A percentile compares a stretch with the other conserved stretches of the same genome.
These are phyloP conservation scores for Phytopythium helicoides DNA, from an alignment of 352 stramenopile genomes.

Conservation along the genomic window DNA sequence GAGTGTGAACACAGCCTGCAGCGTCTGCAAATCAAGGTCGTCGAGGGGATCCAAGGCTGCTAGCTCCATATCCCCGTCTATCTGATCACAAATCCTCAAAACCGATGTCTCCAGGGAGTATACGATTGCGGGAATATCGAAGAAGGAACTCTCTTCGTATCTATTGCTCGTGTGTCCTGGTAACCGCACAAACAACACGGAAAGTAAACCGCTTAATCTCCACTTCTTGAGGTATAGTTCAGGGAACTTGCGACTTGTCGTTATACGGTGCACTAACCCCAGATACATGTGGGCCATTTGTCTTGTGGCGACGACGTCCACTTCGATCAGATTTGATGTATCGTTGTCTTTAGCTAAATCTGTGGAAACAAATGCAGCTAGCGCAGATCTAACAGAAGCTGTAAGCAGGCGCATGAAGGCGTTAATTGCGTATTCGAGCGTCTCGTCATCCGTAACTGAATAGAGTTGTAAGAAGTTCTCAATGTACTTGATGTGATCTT, in stretches of 20 bases:
- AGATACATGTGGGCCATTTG: neutral
- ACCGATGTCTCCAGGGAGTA: slow-evolving; percentile 28
- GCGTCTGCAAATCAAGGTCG: slow-evolving; percentile 19
- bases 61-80: neutral
- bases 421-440: slow-evolving; percentile 45
- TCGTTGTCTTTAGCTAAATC: too few species aligned
- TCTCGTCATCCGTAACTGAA: slow-evolving; percentile 40
- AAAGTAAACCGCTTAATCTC: slow-evolving; percentile 43
- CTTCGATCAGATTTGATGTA: neutral
- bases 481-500: slow-evolving; percentile 54
- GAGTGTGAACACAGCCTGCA: slow-evolving; percentile 23
- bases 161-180: slow-evolving; percentile 32
- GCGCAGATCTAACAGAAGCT: neutral
- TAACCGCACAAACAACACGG: slow-evolving; percentile 33
- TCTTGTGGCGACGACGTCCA: neutral
- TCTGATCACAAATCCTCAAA: slow-evolving; percentile 7
- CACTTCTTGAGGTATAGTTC: slow-evolving; percentile 49
- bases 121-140: slow-evolving; percentile 26
- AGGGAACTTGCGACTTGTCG: slow-evolving; percentile 32
- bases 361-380: neutral
- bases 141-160: slow-evolving; percentile 34
- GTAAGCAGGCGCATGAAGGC: slow-evolving; percentile 36
- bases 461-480: slow-evolving; percentile 68
- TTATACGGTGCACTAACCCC: slow-evolving; percentile 14
- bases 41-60: neutral